phyloP scores from a whole-genome alignment of 441 rosid genomes.

The Dalechampia spathulata region DNA sequence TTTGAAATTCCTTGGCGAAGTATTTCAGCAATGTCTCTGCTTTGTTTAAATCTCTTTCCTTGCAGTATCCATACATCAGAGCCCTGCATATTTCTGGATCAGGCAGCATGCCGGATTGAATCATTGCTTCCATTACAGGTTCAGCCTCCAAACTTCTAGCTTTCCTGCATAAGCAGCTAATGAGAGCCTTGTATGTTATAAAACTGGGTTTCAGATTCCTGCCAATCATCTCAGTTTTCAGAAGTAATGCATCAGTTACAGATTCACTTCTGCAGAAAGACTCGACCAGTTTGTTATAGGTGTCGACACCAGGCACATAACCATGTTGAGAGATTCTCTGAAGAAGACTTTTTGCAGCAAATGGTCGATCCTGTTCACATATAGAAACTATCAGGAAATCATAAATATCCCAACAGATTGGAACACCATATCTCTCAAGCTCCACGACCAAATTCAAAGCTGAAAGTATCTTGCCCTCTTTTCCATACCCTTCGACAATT shows the following conservation, averaged over 20 bases:
- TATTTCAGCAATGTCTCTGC: conserved; percentile 46
- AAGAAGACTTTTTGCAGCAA: conserved; percentile 70
- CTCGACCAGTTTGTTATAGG: conserved; percentile 39
- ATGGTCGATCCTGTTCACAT: conserved; percentile 57
- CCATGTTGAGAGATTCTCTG: conserved; percentile 38
- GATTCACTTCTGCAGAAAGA: conserved; percentile 41
- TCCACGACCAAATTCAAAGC: conserved; percentile 71
- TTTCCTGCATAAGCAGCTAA: conserved; percentile 44
- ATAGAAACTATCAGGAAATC: conserved; percentile 42
- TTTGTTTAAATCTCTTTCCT: conserved; percentile 37
- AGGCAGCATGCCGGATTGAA: conserved; percentile 34
- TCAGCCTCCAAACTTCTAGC: conserved; percentile 43
- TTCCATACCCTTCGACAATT: conserved; percentile 50
- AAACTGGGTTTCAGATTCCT: conserved; percentile 25
- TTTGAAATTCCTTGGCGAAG: conserved; percentile 51
- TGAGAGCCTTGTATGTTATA: conserved; percentile 43
- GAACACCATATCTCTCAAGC: conserved; percentile 48
- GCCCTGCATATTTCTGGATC: conserved; percentile 48
- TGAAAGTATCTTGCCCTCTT: conserved; percentile 48
- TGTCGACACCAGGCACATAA: conserved; percentile 33
- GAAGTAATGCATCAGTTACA: conserved; percentile 40
- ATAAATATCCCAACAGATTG: conserved; percentile 38
- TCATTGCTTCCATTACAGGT: conserved; percentile 54
- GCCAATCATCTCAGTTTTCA: conserved; percentile 43
- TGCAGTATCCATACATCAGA: conserved; percentile 49